Evolutionary conservation across 2,329 filamentous ascomycete genomes (phyloP).

Genomic region (Sporothrix brunneoviolacea): DNA sequence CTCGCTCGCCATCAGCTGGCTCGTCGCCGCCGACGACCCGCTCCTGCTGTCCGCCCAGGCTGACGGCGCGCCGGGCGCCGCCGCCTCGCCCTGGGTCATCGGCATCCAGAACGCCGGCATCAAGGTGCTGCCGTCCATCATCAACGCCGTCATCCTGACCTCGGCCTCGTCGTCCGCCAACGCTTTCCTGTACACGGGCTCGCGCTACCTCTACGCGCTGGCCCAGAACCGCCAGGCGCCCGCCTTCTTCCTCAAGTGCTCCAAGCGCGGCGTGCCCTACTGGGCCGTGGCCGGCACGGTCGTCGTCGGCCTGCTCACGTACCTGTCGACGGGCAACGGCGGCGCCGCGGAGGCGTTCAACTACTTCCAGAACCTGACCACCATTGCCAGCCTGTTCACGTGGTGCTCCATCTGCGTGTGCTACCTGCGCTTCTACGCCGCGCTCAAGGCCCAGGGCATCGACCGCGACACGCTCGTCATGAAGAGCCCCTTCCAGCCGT

Average conservation of each 20-base stretch:
- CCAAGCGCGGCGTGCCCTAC: conserved; percentile 42
- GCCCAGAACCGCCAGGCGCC: conserved; percentile 55
- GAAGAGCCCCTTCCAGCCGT: conserved; percentile 60
- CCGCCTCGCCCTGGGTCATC: conserved; percentile 56
- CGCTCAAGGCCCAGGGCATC: conserved; percentile 58
- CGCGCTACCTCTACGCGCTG: conserved; percentile 53
- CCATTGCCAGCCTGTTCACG: conserved; percentile 63
- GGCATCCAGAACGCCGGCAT: conserved; percentile 63
- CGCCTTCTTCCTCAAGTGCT: conserved; percentile 51
- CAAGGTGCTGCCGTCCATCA: conserved; percentile 52
- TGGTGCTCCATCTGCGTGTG: conserved; percentile 62
- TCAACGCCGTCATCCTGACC: conserved; percentile 56
- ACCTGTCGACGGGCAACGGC: conserved; percentile 59
- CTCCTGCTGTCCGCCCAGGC: conserved; percentile 44
- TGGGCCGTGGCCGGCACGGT: conserved; percentile 35
- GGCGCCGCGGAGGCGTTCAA: conserved; percentile 41
- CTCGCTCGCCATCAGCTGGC: conserved; percentile 53
- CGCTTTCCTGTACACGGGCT: conserved; percentile 53
- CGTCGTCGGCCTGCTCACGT: conserved; percentile 59
- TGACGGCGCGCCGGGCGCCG: conserved; percentile 37
- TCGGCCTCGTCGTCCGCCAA: conserved; percentile 53
- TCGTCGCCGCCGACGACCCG: conserved; percentile 57
- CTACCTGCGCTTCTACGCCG: conserved; percentile 63
- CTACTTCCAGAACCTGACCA: conserved; percentile 35
- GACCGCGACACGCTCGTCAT: conserved; percentile 59